Conservation (phyloP, 148 eudicot genomes). For the Dianthus caryophyllus region DNA sequence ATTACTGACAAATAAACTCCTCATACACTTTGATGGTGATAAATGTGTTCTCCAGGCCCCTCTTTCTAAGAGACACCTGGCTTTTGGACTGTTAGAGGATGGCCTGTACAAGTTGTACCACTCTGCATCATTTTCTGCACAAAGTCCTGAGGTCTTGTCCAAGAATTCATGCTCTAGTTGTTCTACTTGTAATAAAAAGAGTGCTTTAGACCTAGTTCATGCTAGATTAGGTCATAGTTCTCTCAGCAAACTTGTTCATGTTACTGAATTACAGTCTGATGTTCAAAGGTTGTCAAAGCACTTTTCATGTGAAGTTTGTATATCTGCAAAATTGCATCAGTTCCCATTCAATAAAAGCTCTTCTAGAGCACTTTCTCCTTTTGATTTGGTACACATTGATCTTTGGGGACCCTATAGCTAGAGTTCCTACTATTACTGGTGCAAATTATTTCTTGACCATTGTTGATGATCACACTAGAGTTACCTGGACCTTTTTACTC, state of each 20-base stretch:
- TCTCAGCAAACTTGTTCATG: neutral
- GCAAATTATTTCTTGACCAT: neutral
- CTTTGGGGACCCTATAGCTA: neutral
- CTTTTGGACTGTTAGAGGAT: too few relatives aligned
- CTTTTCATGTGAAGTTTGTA: neutral
- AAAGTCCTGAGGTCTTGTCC: too few relatives aligned
- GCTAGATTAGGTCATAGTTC: neutral
- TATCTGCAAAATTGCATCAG: neutral
- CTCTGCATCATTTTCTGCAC: too few relatives aligned
- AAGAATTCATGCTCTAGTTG: neutral
- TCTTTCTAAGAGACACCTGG: too few relatives aligned
- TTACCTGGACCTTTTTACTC: neutral
- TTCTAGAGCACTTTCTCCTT: neutral
- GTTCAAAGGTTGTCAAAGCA: neutral
- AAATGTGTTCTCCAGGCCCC: too few relatives aligned
- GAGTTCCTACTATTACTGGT: neutral
- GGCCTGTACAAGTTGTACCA: too few relatives aligned
- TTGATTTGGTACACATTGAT: neutral
- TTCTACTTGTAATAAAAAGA: neutral
- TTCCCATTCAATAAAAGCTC: neutral
- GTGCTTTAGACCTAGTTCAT: neutral
- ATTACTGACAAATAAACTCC: too few relatives aligned
- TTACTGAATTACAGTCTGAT: neutral
- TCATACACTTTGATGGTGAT: too few relatives aligned
- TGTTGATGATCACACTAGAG: neutral